Evolutionary conservation across 169 alveolate species (phyloP), one percentile per base, ranked within the genome.

Genomic region (Plasmodium vinckei): DNA sequence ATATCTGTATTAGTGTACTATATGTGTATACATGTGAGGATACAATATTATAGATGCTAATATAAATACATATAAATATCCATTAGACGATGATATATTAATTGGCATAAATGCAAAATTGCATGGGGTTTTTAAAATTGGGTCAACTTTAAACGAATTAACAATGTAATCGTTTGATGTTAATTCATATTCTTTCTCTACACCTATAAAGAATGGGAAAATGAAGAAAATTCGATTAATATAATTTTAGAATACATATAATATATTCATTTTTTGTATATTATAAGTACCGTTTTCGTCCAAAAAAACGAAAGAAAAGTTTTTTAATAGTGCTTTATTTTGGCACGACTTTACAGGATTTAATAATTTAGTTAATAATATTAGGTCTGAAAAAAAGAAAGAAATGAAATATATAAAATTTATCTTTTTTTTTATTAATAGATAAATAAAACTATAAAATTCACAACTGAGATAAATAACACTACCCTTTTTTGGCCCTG

Each of bases 81-180:
- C 75, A 82, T 42, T 82, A 33, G 70, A 23, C 27, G 90, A 82
- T 19, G 90, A 67, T 54, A 82, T 82, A 33, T 82, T 82, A 67
- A 82, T 82, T 82, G 90, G 90, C 73, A 82, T 82, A 59, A 82
- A 82, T 6, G 90, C 90, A 49, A 82, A 82, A 61, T 82, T 82
- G 75, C 90, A 82, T 25, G 90, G 90, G 15, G 72, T 9, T 70
- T 57, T 82, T 57, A 82, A 82, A 82, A 67, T 39, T 54, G 90
- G 90, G 68, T 82, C 90, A 47, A 53, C 44, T 39, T 21, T 39
- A 47, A 82, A 82, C 15, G 90, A 82, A 51, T 82, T 56, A 61
- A 82, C 82, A 54, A 82, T 82, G 61, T 82, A 82, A 54, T 82
- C 90, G 13, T 21, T 53, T n/a, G 90, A 82, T 27, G 90, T 82